Conservation (phyloP, 2,329 filamentous ascomycete genomes). For the Zasmidium citrigriseum region DNA sequence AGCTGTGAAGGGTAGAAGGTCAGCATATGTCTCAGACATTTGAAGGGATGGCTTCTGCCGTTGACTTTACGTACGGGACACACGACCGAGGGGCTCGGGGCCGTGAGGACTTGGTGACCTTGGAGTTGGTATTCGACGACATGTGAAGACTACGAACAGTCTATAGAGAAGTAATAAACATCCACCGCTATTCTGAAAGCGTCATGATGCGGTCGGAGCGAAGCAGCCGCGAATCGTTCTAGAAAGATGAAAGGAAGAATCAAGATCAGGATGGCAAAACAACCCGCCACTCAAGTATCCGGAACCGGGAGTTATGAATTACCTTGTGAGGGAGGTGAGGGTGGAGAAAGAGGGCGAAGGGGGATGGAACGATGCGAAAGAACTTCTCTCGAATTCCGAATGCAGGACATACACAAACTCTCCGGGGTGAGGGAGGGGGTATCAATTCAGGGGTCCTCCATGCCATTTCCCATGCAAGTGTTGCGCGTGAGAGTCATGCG, state of each 20-base stretch:
- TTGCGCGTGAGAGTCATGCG: conserved; percentile 14
- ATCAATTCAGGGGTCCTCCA: conserved; percentile 11
- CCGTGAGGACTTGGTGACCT: conserved; percentile 18
- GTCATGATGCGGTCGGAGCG: too few relatives aligned
- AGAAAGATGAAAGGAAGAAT: neutral
- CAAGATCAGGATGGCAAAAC: neutral
- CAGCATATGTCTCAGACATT: too few relatives aligned
- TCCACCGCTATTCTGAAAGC: too few relatives aligned
- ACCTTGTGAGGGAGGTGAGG: neutral
- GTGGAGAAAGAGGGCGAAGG: neutral
- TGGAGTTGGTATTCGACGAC: conserved; percentile 13
- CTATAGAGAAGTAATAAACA: too few relatives aligned
- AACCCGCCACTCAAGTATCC: neutral
- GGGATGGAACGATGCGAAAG: neutral
- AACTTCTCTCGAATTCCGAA: conserved; percentile 5
- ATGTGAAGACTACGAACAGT: conserved; percentile 5
- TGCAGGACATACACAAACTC: conserved; percentile 9
- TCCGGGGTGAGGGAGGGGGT: too few relatives aligned
- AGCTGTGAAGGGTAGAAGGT: too few relatives aligned
- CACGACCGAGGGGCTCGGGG: conserved; percentile 23
- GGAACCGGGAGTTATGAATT: neutral
- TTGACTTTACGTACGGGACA: conserved; percentile 18
- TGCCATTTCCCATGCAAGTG: conserved; percentile 8
- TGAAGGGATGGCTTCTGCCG: too few relatives aligned
- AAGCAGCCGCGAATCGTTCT: neutral